These are phyloP conservation scores for Botryotinia narcissicola DNA, from an alignment of 2,329 filamentous ascomycete species.

Conservation along the genomic window DNA sequence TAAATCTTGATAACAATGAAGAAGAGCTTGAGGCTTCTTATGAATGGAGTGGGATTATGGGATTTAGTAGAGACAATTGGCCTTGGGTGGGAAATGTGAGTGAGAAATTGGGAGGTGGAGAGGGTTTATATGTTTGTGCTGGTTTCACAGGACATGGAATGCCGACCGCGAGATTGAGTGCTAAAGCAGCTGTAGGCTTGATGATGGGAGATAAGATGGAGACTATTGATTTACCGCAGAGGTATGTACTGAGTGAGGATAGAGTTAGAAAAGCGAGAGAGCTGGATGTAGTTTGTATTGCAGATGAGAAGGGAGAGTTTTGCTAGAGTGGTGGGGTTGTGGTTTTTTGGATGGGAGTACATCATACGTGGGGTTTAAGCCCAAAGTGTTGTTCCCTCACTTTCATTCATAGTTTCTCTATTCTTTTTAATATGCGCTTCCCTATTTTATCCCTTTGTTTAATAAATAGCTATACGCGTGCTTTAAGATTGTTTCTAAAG, in stretches of 20 bases:
- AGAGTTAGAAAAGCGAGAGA: conserved; percentile 30
- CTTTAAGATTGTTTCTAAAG: too few relatives aligned
- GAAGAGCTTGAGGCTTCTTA: conserved; percentile 47
- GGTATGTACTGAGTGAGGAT: conserved; percentile 38
- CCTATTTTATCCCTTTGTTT: background rate
- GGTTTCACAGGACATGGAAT: conserved; percentile 76
- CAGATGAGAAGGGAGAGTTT: conserved; percentile 27
- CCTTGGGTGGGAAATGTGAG: conserved; percentile 74
- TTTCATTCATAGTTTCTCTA: background rate
- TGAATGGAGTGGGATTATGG: conserved; percentile 79
- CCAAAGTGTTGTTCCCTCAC: background rate
- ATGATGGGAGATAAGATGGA: conserved; percentile 47
- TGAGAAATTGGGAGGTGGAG: conserved; percentile 46
- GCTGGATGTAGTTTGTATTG: conserved; percentile 32
- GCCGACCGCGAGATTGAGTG: conserved; percentile 68
- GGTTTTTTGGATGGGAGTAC: background rate
- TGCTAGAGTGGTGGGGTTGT: background rate
- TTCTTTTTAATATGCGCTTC: background rate
- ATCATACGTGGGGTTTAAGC: background rate
- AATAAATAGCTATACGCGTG: background rate
- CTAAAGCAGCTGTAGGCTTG: conserved; percentile 60
- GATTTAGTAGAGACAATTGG: conserved; percentile 63
- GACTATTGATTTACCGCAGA: conserved; percentile 45
- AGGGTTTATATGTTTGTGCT: conserved; percentile 60
- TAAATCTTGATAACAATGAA: conserved; percentile 39